These are phyloP conservation scores for Vigna reflexopilosa DNA, from an alignment of 306 rosid genomes.

Conservation along the genomic window DNA sequence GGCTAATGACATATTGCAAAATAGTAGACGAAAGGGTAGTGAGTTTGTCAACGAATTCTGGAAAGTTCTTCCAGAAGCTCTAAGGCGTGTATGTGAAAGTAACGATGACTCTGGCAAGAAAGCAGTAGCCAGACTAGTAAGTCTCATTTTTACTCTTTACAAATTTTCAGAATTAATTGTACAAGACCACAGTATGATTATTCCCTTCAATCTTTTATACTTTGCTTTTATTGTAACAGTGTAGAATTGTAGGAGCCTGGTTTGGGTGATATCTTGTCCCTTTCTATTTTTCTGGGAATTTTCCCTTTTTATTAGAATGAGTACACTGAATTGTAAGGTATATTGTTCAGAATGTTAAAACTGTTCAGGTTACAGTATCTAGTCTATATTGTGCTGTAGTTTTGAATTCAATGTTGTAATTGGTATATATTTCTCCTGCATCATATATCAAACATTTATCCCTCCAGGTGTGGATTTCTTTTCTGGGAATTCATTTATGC, in stretches of 20 bases:
- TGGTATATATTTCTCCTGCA: neutral
- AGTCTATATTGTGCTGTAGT: conserved; percentile 10
- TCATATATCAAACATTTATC: conserved; percentile 10
- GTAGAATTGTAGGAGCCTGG: neutral
- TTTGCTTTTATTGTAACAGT: conserved; percentile 21
- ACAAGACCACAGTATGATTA: conserved; percentile 22
- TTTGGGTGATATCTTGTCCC: conserved; percentile 25
- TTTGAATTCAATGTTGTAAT: conserved; percentile 1
- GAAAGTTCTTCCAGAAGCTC: conserved; percentile 88
- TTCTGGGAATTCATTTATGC: conserved; percentile 28
- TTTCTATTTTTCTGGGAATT: conserved; percentile 15
- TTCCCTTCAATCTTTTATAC: conserved; percentile 10
- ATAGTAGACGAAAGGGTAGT: conserved; percentile 89
- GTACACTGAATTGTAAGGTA: conserved; percentile 22
- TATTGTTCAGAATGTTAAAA: conserved; percentile 6
- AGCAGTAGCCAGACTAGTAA: conserved; percentile 76
- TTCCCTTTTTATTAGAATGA: conserved; percentile 3
- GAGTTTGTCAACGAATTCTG: conserved; percentile 94
- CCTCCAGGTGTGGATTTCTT: conserved; percentile 22
- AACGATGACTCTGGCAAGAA: conserved; percentile 75
- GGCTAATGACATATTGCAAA: conserved; percentile 94
- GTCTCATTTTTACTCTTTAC: conserved; percentile 39
- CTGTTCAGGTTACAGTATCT: conserved; percentile 28
- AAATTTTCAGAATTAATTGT: conserved; percentile 23
- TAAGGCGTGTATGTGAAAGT: conserved; percentile 66